Evolutionary conservation across 2,329 filamentous ascomycete genomes (phyloP).

Genomic region (Colletotrichum truncatum): DNA sequence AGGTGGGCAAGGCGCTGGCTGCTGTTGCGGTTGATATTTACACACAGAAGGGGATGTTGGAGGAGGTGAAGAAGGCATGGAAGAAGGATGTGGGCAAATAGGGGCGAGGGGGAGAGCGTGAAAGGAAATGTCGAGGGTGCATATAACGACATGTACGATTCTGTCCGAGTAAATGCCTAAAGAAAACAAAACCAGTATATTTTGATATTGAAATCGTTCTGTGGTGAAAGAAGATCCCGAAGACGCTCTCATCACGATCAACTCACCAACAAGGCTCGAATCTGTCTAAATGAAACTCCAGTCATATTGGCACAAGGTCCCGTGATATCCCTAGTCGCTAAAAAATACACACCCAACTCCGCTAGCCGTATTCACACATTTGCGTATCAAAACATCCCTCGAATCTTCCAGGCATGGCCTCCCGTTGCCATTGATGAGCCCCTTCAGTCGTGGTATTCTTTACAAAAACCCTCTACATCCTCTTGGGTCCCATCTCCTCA

Average conservation of each 20-base stretch:
- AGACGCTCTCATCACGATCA: no score
- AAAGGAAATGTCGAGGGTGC: neutral
- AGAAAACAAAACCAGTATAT: neutral
- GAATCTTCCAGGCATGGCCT: no score
- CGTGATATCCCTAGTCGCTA: neutral
- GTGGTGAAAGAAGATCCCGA: no score
- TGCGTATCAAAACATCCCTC: constrained; percentile 2
- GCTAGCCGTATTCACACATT: neutral
- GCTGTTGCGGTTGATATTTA: constrained; percentile 35
- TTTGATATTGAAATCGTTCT: no score
- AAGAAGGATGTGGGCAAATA: constrained; percentile 32
- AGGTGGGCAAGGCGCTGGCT: constrained; percentile 35
- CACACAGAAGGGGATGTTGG: constrained; percentile 31
- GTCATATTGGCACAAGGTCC: neutral
- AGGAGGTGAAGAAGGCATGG: constrained; percentile 35
- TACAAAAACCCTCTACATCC: constrained; percentile 19
- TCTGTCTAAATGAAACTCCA: neutral
- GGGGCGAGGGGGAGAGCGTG: neutral
- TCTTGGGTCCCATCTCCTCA: constrained; percentile 67
- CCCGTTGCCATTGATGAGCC: no score
- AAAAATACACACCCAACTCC: constrained; percentile 1
- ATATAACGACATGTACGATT: neutral
- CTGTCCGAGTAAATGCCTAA: neutral
- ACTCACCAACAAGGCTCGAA: no score
- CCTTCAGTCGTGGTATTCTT: no score